Evolutionary conservation across 768 basidiomycete species (phyloP).

Genomic region (Mycena indigotica): DNA sequence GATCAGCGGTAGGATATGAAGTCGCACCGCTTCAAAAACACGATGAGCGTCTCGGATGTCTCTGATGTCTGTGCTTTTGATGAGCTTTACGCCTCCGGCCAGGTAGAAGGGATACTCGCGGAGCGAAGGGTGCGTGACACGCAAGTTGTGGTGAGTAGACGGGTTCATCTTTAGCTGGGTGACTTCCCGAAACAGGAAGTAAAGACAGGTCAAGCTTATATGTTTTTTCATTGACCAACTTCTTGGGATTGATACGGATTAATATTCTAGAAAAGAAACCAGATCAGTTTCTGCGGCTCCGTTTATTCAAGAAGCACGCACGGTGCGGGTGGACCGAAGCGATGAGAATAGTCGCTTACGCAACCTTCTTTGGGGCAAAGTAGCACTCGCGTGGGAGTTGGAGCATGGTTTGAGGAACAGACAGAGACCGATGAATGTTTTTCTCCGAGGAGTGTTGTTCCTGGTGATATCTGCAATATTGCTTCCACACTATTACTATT

Average conservation of each 20-base stretch:
- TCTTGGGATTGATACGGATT: background rate
- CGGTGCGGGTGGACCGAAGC: background rate
- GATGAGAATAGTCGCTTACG: background rate
- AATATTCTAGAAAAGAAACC: background rate
- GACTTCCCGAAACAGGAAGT: background rate
- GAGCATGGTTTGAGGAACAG: background rate
- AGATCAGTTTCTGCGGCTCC: background rate
- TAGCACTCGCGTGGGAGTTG: background rate
- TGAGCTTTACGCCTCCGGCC: background rate
- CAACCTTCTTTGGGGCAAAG: background rate
- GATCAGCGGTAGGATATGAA: constrained; percentile 55
- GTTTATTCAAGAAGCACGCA: background rate
- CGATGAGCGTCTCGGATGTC: constrained; percentile 61
- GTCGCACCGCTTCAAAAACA: constrained; percentile 61
- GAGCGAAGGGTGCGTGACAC: background rate
- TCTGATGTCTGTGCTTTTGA: constrained; percentile 48
- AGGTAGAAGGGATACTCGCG: background rate
- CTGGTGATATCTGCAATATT: background rate
- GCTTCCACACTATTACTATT: background rate
- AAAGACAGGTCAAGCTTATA: background rate
- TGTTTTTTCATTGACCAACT: background rate
- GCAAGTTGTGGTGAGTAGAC: background rate
- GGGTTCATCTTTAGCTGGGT: background rate
- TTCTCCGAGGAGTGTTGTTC: background rate
- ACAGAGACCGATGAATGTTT: background rate